phyloP scores from a whole-genome alignment of 1,284 basidiomycete genomes.

The Calocybe gambosa region DNA sequence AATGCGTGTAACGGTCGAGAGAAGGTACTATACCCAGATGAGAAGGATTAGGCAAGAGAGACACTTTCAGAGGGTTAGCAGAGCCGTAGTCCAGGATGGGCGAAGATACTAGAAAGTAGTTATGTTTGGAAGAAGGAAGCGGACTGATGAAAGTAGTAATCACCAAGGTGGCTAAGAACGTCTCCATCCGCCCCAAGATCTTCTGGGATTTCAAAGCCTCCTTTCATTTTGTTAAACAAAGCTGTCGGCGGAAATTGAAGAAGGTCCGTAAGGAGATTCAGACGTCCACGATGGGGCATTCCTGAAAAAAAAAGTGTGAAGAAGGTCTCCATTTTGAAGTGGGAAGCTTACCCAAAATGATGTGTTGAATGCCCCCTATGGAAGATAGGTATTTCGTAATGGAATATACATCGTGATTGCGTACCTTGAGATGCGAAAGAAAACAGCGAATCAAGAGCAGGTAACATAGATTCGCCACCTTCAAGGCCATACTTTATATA shows the following conservation, averaged over 20 bases:
- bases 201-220: slow-evolving; percentile 65
- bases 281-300: slow-evolving; percentile 84
- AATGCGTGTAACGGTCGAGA: background rate
- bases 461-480: slow-evolving; percentile 87
- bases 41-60: slow-evolving; percentile 82
- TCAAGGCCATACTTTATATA: slow-evolving; percentile 64
- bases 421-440: slow-evolving; percentile 56
- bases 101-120: slow-evolving; percentile 44
- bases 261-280: slow-evolving; percentile 81
- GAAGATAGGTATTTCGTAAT: background rate
- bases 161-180: slow-evolving; percentile 79
- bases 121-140: background rate
- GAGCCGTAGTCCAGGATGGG: slow-evolving; percentile 53
- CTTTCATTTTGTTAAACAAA: slow-evolving; percentile 83
- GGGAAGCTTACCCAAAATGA: slow-evolving; percentile 46
- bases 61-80: slow-evolving; percentile 55
- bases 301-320: slow-evolving; percentile 25
- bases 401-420: slow-evolving; percentile 3
- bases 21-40: slow-evolving; percentile 56
- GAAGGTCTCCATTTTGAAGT: background rate
- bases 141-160: background rate
- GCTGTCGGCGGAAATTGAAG: slow-evolving; percentile 60
- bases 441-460: slow-evolving; percentile 76
- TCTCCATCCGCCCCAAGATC: slow-evolving; percentile 72
- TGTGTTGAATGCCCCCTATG: slow-evolving; percentile 60